Evolutionary conservation across 2,329 filamentous ascomycete species (phyloP).

Genomic region (Diplodia seriata): DNA sequence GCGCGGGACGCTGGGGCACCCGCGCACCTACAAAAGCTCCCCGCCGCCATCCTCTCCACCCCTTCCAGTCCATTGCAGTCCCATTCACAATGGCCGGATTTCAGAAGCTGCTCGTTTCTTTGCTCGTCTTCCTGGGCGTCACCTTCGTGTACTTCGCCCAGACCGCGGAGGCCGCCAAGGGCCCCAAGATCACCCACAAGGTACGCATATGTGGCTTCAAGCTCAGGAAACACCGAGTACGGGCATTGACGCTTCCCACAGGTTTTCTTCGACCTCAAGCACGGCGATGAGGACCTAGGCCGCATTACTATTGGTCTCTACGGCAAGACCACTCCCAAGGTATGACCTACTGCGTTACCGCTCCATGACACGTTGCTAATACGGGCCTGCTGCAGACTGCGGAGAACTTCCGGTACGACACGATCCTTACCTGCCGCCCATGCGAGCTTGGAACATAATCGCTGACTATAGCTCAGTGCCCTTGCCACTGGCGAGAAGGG

Average conservation of each 20-base stretch:
- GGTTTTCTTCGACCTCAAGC: conserved; percentile 83
- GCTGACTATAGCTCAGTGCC: conserved; percentile 62
- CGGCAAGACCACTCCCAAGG: conserved; percentile 84
- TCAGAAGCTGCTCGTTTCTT: conserved; percentile 72
- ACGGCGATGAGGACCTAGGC: conserved; percentile 76
- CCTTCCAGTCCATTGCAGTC: conserved; percentile 22
- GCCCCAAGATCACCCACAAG: conserved; percentile 95
- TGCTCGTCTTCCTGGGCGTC: conserved; percentile 78
- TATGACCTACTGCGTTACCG: conserved; percentile 39
- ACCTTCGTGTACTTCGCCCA: conserved; percentile 78
- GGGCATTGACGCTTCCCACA: conserved; percentile 38
- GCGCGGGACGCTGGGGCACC: conserved; percentile 11
- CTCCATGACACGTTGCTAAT: conserved; percentile 34
- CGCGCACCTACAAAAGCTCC: conserved; percentile 19
- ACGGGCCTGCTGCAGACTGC: conserved; percentile 56
- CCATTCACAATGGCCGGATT: conserved; percentile 73
- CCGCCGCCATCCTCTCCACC: conserved; percentile 7
- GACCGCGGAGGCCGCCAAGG: conserved; percentile 76
- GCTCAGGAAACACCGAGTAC: conserved; percentile 1
- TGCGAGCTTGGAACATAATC: conserved; percentile 34
- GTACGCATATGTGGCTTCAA: conserved; percentile 49
- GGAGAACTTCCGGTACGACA: conserved; percentile 65
- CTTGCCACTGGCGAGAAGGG: conserved; percentile 86
- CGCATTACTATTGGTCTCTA: conserved; percentile 83
- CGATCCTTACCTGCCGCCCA: conserved; percentile 46